Conservation (phyloP, 1,284 basidiomycete species). For the Fomitopsis pinicola region DNA sequence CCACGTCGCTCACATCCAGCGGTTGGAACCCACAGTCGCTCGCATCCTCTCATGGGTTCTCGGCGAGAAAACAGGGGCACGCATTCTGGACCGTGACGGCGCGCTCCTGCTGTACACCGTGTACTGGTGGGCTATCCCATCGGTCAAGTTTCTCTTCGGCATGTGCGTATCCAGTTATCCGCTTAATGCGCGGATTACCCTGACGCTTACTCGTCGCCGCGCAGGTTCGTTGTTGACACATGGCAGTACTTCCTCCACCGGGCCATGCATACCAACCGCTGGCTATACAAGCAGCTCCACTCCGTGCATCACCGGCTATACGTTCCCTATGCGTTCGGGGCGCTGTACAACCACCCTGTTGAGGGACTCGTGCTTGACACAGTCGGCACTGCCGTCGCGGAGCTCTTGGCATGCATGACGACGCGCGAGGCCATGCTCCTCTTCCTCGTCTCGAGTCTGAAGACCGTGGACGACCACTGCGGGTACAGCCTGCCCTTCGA, state of each 20-base stretch:
- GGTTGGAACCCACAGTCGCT: constrained; percentile 36
- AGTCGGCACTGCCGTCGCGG: constrained; percentile 77
- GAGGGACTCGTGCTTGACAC: constrained; percentile 90
- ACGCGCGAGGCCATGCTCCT: constrained; percentile 84
- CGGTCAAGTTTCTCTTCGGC: constrained; percentile 71
- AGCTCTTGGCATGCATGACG: constrained; percentile 67
- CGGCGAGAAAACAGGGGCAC: constrained; percentile 27
- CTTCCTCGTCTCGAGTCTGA: constrained; percentile 82
- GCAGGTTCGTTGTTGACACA: constrained; percentile 91
- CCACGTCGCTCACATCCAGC: constrained; percentile 45
- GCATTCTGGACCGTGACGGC: constrained; percentile 41
- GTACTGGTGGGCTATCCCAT: constrained; percentile 96
- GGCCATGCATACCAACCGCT: constrained; percentile 87
- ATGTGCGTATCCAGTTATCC: constrained; percentile 58
- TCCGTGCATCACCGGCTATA: constrained; percentile 96
- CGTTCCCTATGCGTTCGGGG: constrained; percentile 96
- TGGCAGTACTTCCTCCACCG: constrained; percentile 99
- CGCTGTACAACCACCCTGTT: constrained; percentile 96
- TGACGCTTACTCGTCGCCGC: constrained; percentile 5
- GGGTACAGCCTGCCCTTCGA: constrained; percentile 90
- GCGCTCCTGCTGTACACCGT: constrained; percentile 57
- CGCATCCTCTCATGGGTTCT: constrained; percentile 39
- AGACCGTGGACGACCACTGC: constrained; percentile 98
- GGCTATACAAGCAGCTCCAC: constrained; percentile 90
- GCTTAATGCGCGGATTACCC: constrained; percentile 2